A percentile compares a stretch with the other conserved stretches of the same genome.
Evolutionary conservation across 2,329 filamentous ascomycete species (phyloP).

Genomic region (Tolypocladium paradoxum): DNA sequence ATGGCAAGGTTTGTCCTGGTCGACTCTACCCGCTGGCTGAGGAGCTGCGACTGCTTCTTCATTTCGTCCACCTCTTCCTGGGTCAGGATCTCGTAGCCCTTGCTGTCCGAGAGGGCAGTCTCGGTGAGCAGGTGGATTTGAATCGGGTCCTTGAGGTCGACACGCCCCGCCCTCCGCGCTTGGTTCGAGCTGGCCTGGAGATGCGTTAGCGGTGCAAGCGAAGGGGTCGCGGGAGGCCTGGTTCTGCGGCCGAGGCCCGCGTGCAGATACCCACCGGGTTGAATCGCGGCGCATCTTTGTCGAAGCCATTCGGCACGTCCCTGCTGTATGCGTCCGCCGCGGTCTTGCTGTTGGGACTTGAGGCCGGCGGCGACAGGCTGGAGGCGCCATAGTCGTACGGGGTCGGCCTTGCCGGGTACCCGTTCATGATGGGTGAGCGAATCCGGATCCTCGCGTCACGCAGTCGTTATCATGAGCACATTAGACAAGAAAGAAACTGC

Average conservation of each 20-base stretch:
- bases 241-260: not conserved
- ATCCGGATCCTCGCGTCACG: slow-evolving; percentile 3
- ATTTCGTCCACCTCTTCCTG: slow-evolving; percentile 85
- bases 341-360: slow-evolving; percentile 32
- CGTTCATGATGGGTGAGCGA: slow-evolving; percentile 24
- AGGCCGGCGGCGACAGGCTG: slow-evolving; percentile 20
- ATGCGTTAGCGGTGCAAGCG: slow-evolving; percentile 4
- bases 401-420: slow-evolving; percentile 22
- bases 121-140: slow-evolving; percentile 88
- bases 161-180: slow-evolving; percentile 43
- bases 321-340: slow-evolving; percentile 49
- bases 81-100: slow-evolving; percentile 72
- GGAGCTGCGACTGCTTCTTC: slow-evolving; percentile 71
- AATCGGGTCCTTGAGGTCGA: slow-evolving; percentile 60
- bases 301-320: slow-evolving; percentile 22
- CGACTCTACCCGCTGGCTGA: slow-evolving; percentile 70
- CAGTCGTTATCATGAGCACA: slow-evolving; percentile 12
- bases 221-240: not conserved
- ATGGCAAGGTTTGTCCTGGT: slow-evolving; percentile 74
- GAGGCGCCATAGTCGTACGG: slow-evolving; percentile 24
- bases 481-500: slow-evolving; percentile 6
- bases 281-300: slow-evolving; percentile 35
- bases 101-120: slow-evolving; percentile 83
- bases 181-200: slow-evolving; percentile 38
- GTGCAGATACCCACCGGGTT: slow-evolving; percentile 41